A percentile compares a stretch with the other conserved stretches of the same genome.
These are phyloP conservation scores for Dillenia turbinata DNA, from an alignment of 164 flowering plant species.

Conservation along the genomic window DNA sequence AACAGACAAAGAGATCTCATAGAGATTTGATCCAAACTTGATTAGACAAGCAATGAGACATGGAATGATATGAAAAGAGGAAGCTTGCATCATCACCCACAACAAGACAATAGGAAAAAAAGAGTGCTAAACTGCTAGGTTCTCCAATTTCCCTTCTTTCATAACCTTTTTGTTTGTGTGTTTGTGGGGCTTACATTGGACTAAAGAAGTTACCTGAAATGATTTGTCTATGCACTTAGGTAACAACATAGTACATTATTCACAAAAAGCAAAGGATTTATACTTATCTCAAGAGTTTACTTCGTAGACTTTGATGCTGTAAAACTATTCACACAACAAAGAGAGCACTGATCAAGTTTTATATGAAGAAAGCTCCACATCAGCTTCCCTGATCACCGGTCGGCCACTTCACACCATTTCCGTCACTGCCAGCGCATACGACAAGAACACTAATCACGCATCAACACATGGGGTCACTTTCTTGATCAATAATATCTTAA, in stretches of 20 bases:
- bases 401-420: conserved; percentile 27
- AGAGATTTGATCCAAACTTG: conserved; percentile 25
- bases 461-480: conserved; percentile 4
- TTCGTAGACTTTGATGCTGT: conserved; percentile 17
- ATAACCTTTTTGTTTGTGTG: no score
- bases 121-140: no score
- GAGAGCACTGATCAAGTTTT: conserved; percentile 14
- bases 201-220: no score
- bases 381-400: conserved; percentile 25
- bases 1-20: conserved; percentile 33
- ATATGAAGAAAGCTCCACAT: conserved; percentile 15
- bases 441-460: neutral
- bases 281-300: conserved; percentile 13
- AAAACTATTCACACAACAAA: conserved; percentile 5
- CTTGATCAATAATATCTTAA: neutral
- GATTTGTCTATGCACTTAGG: no score
- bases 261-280: no score
- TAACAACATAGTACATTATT: no score
- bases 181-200: no score
- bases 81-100: no score
- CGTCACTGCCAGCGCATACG: neutral
- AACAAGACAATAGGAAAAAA: no score
- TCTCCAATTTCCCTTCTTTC: no score
- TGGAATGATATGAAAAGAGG: neutral
- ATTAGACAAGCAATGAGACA: conserved; percentile 15